phyloP scores from a whole-genome alignment of 2,329 filamentous ascomycete genomes.

The Xylaria sp. region DNA sequence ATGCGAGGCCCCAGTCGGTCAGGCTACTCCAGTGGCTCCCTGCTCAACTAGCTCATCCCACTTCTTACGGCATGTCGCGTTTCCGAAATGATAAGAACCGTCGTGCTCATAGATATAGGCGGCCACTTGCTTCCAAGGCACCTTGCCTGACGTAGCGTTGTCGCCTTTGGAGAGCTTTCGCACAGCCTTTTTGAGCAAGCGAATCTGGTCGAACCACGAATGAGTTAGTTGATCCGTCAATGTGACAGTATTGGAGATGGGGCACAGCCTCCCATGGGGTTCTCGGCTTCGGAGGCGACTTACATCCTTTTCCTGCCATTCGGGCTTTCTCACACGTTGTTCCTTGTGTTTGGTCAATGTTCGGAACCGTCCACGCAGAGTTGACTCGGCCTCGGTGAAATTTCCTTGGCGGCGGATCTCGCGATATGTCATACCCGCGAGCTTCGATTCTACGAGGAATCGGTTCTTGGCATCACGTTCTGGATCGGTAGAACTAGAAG shows the following conservation, averaged over 20 bases:
- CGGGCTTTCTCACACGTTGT: constrained; percentile 59
- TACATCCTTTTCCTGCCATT: constrained; percentile 60
- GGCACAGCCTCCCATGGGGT: background rate
- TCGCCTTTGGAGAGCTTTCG: constrained; percentile 33
- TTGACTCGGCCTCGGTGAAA: constrained; percentile 64
- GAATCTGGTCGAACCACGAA: constrained; percentile 33
- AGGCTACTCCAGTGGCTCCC: constrained; percentile 12
- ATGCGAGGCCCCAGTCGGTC: background rate
- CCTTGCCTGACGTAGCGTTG: constrained; percentile 32
- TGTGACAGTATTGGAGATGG: background rate
- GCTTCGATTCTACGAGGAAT: constrained; percentile 50
- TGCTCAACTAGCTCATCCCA: constrained; percentile 44
- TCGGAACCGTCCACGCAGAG: constrained; percentile 62
- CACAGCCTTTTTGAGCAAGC: constrained; percentile 42
- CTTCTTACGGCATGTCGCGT: constrained; percentile 53
- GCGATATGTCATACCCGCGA: constrained; percentile 56
- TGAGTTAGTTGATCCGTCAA: background rate
- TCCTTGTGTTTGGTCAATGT: constrained; percentile 59
- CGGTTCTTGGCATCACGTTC: constrained; percentile 38
- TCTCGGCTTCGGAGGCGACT: constrained; percentile 34
- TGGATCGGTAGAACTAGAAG: constrained; percentile 7
- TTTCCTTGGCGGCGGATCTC: constrained; percentile 53
- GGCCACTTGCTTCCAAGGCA: constrained; percentile 54
- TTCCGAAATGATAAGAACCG: constrained; percentile 55
- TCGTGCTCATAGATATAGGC: constrained; percentile 47